Evolutionary conservation across 1,284 basidiomycete genomes (phyloP).

Genomic region (Ustilago curta): DNA sequence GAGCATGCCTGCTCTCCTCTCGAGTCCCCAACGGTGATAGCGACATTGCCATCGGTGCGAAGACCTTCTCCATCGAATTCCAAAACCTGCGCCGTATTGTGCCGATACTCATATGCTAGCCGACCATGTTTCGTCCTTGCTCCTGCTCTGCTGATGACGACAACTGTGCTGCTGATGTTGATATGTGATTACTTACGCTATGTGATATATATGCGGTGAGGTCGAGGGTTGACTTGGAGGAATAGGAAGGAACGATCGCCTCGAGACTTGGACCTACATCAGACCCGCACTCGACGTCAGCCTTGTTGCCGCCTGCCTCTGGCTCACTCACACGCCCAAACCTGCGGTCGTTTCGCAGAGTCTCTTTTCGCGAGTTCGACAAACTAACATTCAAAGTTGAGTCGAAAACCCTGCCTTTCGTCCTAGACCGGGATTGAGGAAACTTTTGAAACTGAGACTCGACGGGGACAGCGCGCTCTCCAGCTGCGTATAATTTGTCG

Average conservation of each 20-base stretch:
- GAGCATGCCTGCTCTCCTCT: not conserved
- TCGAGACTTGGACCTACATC: slow-evolving; percentile 8
- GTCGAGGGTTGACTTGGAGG: slow-evolving; percentile 46
- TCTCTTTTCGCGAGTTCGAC: not conserved
- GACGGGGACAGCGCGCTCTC: not conserved
- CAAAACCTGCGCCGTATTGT: not conserved
- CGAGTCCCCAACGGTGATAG: not conserved
- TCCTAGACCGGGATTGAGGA: not conserved
- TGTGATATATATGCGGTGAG: slow-evolving; percentile 48
- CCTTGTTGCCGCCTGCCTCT: not conserved
- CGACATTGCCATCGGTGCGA: not conserved
- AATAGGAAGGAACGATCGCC: slow-evolving; percentile 14
- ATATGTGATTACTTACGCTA: slow-evolving; percentile 41
- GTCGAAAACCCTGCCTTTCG: not conserved
- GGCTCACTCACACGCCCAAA: not conserved
- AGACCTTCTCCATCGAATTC: not conserved
- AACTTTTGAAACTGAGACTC: not conserved
- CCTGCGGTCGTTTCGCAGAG: not conserved
- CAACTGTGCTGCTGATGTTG: slow-evolving; percentile 10
- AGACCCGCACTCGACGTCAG: not conserved
- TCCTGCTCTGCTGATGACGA: not conserved
- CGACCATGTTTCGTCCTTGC: not conserved
- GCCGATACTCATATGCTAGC: not conserved
- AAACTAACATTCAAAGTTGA: slow-evolving; percentile 28
- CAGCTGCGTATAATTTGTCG: not conserved